Base-by-base conservation (phyloP, 2,329 filamentous ascomycete genomes). In the Coleophoma eucalyptorum region DNA sequence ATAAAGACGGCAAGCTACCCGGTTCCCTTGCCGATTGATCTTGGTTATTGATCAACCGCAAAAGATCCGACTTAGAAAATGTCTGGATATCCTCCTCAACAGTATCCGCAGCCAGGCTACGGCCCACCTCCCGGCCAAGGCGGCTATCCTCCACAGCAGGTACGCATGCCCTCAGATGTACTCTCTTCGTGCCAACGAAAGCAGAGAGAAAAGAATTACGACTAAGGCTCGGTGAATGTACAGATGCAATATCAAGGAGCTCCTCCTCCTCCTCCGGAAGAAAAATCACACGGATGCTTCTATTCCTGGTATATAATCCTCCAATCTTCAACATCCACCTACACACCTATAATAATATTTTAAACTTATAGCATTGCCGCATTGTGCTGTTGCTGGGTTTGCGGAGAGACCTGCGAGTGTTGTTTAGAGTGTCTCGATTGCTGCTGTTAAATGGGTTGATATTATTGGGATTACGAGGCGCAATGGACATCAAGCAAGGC, bases 321-420 rank as follows among this genome's bases (percentile, higher is more conserved):
- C 12, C 15, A 26, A 4, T 10, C 12, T 20, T 19, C 26, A 10
- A 16, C 34, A 20, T 34, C 13, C n/a, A 16, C 44, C 15, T 34
- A 3, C 15, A 8, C 7, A 31, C 5, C 26, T 18, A 33, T 21
- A 16, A 31, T 20, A 13, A 32, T 31, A 13, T 45, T 11, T 31
- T 8, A 16, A 32, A 12, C n/a, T 8, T 43, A 20, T 42, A 72
- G 70, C 56, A 51, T 73, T 21, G 71, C 71, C 46, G 66, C 71
- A 19, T 56, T 73, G 52, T 73, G 71, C 63, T 73, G 71, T 61
- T 73, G 71, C 53, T 73, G 69, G 69, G 61, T 73, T 45, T 73
- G 71, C 53, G 71, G 70, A 3, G 70, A 73, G 57, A 67, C 70
- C 3, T 73, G 70, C 62, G 69, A 72, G 52, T 73, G 71, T 60